phyloP scores from a whole-genome alignment of 768 basidiomycete species.

The Russula vinacea region DNA sequence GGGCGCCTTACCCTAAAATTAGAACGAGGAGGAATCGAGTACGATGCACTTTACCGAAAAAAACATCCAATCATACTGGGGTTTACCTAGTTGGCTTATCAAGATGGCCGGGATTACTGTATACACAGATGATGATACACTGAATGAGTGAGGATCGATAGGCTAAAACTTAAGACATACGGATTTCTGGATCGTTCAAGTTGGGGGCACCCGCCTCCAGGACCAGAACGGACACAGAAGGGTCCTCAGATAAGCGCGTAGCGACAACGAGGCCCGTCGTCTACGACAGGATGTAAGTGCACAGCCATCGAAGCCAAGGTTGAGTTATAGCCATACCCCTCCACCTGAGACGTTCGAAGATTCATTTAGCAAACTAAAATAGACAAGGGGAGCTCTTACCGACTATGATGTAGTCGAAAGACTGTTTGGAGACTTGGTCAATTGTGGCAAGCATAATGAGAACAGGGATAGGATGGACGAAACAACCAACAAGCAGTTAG shows the following conservation, averaged over 20 bases:
- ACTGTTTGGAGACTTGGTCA: conserved; percentile 19
- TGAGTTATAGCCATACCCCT: conserved; percentile 8
- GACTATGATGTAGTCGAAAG: conserved; percentile 30
- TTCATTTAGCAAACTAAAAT: not conserved
- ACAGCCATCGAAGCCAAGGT: not conserved
- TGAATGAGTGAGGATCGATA: not conserved
- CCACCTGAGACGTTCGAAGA: conserved; percentile 11
- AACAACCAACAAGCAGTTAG: not conserved
- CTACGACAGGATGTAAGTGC: conserved; percentile 8
- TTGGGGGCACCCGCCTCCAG: too few species aligned
- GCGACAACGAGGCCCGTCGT: not conserved
- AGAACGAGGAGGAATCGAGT: not conserved
- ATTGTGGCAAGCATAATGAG: conserved; percentile 25
- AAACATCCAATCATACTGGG: conserved; percentile 23
- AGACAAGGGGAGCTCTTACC: conserved; percentile 6
- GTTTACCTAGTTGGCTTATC: not conserved
- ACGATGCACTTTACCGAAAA: conserved; percentile 2
- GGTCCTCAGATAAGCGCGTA: too few species aligned
- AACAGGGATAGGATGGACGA: not conserved
- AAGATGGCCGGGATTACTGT: not conserved
- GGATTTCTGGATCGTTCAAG: conserved; percentile 13
- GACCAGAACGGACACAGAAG: too few species aligned
- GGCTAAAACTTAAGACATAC: not conserved
- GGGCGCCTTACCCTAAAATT: conserved; percentile 9
- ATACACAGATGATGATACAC: too few species aligned